Evolutionary conservation across 1,139 yeast species (phyloP), one percentile per base, ranked within the genome.

Genomic region (Yamadazyma sp.): DNA sequence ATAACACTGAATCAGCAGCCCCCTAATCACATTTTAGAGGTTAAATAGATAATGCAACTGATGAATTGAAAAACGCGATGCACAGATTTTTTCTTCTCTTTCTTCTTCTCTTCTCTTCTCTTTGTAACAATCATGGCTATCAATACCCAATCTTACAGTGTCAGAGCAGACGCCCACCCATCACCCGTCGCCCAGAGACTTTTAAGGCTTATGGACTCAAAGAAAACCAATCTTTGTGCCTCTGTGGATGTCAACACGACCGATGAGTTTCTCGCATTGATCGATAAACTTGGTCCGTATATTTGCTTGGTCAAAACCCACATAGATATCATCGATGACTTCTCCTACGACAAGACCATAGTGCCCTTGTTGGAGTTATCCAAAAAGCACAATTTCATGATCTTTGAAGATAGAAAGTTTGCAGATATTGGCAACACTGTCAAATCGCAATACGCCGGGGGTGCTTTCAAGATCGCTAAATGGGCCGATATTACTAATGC

Each of bases 381-480:
- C 7, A 65, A 75, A 50, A 86, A 86, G 57, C 92, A 89, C 64
- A 77, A 84, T 46, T 90, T 90, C 52, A 65, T 92, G 73, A 83
- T 90, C 47, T 90, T 90, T 57, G 98, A 90, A 64, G 98, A 90
- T 64, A 78, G 99, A 49, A 94, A 94, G 67, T 94, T 94, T 64
- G 98, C 98, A 21, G 99, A 94, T 62, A 94, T 94, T 53, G 99
- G 99, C n/a, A 88, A 89, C 55, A 94, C 98, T 1, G 98, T 92
- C 37, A 90, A 90, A 64, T 76, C 87, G 30, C 99, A 94, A 64
- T 94, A 92, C 63, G 70, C 84, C 29, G 87, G 95, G 31, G 99
- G 99, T 33, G 83, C 88, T 3, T 89, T 80, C 68, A 80, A 78
- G 57, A 92, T 92, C 46, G 94, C 95, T 9, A 68, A 80, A 53